Conservation (phyloP, 208 protist genomes). For the Spongospora subterranea region DNA sequence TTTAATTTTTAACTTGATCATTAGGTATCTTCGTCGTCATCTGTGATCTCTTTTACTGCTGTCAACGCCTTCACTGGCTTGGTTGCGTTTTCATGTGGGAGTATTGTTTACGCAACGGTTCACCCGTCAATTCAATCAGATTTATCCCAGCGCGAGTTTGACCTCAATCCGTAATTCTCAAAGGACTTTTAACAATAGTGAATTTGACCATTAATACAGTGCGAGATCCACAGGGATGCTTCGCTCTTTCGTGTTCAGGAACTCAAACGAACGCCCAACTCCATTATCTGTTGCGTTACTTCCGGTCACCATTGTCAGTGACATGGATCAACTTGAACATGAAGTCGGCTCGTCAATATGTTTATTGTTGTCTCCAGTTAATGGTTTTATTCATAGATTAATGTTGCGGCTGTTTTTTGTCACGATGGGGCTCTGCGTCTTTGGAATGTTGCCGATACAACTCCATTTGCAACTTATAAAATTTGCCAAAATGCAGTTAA, state of each 20-base stretch:
- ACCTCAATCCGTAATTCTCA: neutral
- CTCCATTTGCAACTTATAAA: neutral
- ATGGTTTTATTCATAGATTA: conserved; percentile 34
- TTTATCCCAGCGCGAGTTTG: neutral
- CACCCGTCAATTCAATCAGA: neutral
- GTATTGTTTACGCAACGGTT: conserved; percentile 9
- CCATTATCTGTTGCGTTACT: neutral
- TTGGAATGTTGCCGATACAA: neutral
- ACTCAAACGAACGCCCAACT: neutral
- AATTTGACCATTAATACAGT: neutral
- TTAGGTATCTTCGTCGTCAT: neutral
- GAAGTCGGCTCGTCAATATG: neutral
- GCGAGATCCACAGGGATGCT: neutral
- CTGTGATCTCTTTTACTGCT: neutral
- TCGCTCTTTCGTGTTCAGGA: neutral
- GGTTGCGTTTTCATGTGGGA: conserved; percentile 43
- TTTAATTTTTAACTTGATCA: neutral
- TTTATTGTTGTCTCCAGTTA: neutral
- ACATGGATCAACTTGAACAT: neutral
- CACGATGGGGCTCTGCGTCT: neutral
- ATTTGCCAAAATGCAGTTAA: neutral
- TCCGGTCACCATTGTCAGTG: neutral
- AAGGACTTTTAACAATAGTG: neutral
- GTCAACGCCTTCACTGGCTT: conserved; percentile 54
- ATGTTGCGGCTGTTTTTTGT: neutral